Percentiles rank a stretch among this genome's conserved stretches.
These are phyloP conservation scores for Pezicula rhizophila DNA, from an alignment of 2,329 filamentous ascomycete species.

Conservation along the genomic window DNA sequence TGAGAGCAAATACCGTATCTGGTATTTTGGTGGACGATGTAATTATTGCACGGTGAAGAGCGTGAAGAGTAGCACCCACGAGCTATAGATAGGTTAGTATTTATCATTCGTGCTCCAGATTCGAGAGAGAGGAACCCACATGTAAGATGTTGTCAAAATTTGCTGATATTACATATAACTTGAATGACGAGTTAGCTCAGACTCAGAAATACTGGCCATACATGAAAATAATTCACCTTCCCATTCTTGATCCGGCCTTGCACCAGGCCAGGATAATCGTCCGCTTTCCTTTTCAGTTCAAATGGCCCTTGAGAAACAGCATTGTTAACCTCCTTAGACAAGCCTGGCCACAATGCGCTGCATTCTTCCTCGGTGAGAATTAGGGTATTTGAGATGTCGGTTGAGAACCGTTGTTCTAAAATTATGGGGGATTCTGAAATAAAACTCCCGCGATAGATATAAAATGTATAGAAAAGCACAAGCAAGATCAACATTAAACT, in stretches of 20 bases:
- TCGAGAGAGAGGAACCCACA: too few species aligned
- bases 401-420: background rate
- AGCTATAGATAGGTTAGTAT: background rate
- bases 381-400: background rate
- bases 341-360: conserved; percentile 34
- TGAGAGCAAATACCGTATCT: conserved; percentile 43
- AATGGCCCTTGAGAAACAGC: conserved; percentile 37
- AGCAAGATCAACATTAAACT: too few species aligned
- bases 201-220: too few species aligned
- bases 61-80: conserved; percentile 38
- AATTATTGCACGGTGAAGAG: conserved; percentile 42
- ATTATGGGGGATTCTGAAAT: too few species aligned
- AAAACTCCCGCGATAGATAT: too few species aligned
- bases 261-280: conserved; percentile 29
- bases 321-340: conserved; percentile 37
- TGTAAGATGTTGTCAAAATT: too few species aligned
- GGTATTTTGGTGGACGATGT: conserved; percentile 39
- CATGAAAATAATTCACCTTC: conserved; percentile 19
- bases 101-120: too few species aligned
- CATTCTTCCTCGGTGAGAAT: conserved; percentile 34
- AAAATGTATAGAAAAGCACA: too few species aligned
- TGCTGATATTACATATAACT: too few species aligned
- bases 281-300: conserved; percentile 25
- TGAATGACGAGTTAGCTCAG: too few species aligned
- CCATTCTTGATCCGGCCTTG: conserved; percentile 34